phyloP scores from a whole-genome alignment of 1,284 basidiomycete genomes.

The Phellinidium pouzarii region DNA sequence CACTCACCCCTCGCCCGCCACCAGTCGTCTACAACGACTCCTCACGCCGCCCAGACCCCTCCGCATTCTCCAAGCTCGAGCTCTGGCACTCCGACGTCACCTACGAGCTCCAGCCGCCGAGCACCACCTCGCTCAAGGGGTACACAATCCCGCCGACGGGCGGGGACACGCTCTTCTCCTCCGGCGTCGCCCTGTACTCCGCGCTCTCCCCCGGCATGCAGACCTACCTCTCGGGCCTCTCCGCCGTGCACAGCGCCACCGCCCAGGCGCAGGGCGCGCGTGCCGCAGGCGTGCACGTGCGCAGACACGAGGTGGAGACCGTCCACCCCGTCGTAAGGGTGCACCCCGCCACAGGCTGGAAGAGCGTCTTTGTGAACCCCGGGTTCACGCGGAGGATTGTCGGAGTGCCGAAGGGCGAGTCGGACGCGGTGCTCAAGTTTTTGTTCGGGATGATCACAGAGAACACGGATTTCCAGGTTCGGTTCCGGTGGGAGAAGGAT shows the following conservation, averaged over 20 bases:
- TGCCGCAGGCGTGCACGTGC: slow-evolving; percentile 57
- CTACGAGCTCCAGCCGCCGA: slow-evolving; percentile 72
- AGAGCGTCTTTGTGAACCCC: slow-evolving; percentile 40
- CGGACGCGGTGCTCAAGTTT: slow-evolving; percentile 63
- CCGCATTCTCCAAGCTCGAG: slow-evolving; percentile 68
- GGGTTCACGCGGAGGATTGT: slow-evolving; percentile 68
- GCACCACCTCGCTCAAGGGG: slow-evolving; percentile 62
- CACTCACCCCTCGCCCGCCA: slow-evolving; percentile 22
- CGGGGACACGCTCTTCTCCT: slow-evolving; percentile 68
- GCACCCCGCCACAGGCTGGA: slow-evolving; percentile 78
- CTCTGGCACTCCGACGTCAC: slow-evolving; percentile 82
- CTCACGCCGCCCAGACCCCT: slow-evolving; percentile 60
- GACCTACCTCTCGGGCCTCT: slow-evolving; percentile 57
- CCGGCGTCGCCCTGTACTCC: slow-evolving; percentile 64
- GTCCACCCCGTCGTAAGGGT: slow-evolving; percentile 64
- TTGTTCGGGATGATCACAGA: slow-evolving; percentile 65
- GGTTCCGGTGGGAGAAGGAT: slow-evolving; percentile 65
- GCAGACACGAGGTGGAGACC: slow-evolving; percentile 63
- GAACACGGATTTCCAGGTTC: slow-evolving; percentile 66
- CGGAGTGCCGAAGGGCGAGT: slow-evolving; percentile 74
- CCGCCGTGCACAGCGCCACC: slow-evolving; percentile 61
- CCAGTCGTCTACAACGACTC: slow-evolving; percentile 65
- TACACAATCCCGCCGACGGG: slow-evolving; percentile 58
- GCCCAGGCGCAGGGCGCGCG: slow-evolving; percentile 63
- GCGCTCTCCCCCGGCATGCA: slow-evolving; percentile 63